A percentile compares a stretch with the other conserved stretches of the same genome.
These are phyloP conservation scores for Salix udensis DNA, from an alignment of 345 rosid species.

Conservation along the genomic window DNA sequence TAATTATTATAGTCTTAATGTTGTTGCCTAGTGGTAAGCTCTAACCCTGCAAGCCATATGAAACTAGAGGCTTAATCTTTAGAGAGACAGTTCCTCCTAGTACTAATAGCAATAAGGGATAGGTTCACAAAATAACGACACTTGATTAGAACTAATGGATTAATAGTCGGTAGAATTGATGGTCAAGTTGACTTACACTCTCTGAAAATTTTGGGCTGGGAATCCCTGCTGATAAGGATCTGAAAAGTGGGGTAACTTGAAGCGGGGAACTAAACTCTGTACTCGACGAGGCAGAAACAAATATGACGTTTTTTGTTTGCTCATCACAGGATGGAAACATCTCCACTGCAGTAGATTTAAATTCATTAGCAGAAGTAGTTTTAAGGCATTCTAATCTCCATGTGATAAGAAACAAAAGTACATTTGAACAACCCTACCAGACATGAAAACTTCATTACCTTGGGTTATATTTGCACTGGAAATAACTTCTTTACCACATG, in stretches of 20 bases:
- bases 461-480: conserved; percentile 37
- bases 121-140: not conserved
- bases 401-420: conserved; percentile 1
- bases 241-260: conserved; percentile 89
- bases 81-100: not conserved
- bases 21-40: not conserved
- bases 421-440: not conserved
- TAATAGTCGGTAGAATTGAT: not conserved
- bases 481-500: conserved; percentile 39
- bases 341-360: conserved; percentile 30
- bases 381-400: not conserved
- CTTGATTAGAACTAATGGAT: not conserved
- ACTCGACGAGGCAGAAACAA: conserved; percentile 45
- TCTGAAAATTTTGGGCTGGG: conserved; percentile 97
- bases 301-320: conserved; percentile 31
- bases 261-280: conserved; percentile 73
- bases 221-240: conserved; percentile 93
- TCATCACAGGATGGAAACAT: conserved; percentile 39
- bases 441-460: conserved; percentile 34
- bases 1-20: not conserved
- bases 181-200: conserved; percentile 63
- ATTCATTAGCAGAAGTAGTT: conserved; percentile 15
- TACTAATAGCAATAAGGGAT: not conserved
- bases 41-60: not conserved
- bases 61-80: not conserved